Evolutionary conservation across 495 filamentous ascomycete species (phyloP).

Genomic region (Aspergillus ellipticus): DNA sequence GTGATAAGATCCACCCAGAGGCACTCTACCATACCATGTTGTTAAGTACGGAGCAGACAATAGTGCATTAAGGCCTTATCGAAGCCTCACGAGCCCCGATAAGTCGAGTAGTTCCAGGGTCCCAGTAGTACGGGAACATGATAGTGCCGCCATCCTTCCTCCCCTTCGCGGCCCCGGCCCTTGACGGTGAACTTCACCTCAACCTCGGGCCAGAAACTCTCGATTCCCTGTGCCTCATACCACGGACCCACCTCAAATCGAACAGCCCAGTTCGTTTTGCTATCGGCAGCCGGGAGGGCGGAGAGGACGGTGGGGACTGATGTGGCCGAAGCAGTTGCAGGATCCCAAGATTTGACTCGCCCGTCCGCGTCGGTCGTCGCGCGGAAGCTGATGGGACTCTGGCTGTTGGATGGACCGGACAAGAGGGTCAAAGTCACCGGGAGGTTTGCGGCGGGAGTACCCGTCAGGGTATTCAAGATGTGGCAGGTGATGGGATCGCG

Average conservation of each 20-base stretch:
- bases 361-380: constrained; percentile 82
- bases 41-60: too few relatives aligned
- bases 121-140: constrained; percentile 89
- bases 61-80: too few relatives aligned
- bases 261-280: constrained; percentile 63
- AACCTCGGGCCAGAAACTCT: constrained; percentile 92
- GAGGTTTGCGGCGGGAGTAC: constrained; percentile 57
- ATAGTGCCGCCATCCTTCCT: constrained; percentile 71
- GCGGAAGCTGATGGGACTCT: constrained; percentile 48
- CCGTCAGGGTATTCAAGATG: constrained; percentile 65
- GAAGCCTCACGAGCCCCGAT: constrained; percentile 61
- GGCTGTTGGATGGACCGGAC: constrained; percentile 24
- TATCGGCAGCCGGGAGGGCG: constrained; percentile 32
- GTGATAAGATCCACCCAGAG: constrained; percentile 10
- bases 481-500: constrained; percentile 79
- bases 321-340: constrained; percentile 42
- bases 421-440: constrained; percentile 53
- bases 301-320: constrained; percentile 50
- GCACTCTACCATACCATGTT: too few relatives aligned
- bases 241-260: constrained; percentile 75
- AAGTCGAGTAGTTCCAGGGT: constrained; percentile 91
- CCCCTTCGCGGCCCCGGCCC: constrained; percentile 47
- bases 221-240: constrained; percentile 62
- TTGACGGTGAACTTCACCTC: constrained; percentile 77
- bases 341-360: constrained; percentile 74